Base-by-base conservation (phyloP, 2,329 filamentous ascomycete genomes). In the Aspergillus candidus region DNA sequence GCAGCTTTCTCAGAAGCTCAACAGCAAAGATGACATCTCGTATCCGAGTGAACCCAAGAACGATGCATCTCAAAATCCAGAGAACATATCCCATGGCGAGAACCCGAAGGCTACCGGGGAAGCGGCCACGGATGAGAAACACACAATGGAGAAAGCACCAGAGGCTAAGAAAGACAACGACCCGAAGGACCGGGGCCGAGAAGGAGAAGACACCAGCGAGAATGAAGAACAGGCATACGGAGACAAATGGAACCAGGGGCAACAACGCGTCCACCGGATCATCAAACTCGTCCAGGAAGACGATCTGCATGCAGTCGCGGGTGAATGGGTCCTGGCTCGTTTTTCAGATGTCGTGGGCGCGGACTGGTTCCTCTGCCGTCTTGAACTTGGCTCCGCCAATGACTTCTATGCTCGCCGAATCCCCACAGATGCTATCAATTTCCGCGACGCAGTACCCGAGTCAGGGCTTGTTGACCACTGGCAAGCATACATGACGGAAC, bases 261-360 rank as follows among this genome's bases (percentile, higher is more conserved):
- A 22, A 22, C 22, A 7, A 22, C 22, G 22, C 5, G 22, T 22
- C 22, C 22, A 22, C n/a, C 50, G 50, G 12, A 53, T 53, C 48
- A 42, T 51, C 13, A 38, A 46, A 11, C 50, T 53, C 10, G 48
- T 53, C 11, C 41, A 48, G 18, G 49, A 51, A 27, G 15, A 41
- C 5, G 35, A 51, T 14, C 48, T 53, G 2, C 29, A 49, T 11
- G 41, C 46, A 2, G 46, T 53, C 29, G 50, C 50, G 4, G 50
- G 50, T 11, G 50, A 53, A 47, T 53, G 50, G 50, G 50, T 51
- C 3, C 40, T 53, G 6, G 43, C 44, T 3, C 40, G 50, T 6
- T 50, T 53, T 35, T 51, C 50, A 2, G 48, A 44, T 18, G 40
- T 40, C 13, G 33, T 37, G 12, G 43, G 44, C 8, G 50, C 50